These are phyloP conservation scores for Mediolabrus comicus DNA, from an alignment of 108 stramenopile genomes.

Conservation along the genomic window DNA sequence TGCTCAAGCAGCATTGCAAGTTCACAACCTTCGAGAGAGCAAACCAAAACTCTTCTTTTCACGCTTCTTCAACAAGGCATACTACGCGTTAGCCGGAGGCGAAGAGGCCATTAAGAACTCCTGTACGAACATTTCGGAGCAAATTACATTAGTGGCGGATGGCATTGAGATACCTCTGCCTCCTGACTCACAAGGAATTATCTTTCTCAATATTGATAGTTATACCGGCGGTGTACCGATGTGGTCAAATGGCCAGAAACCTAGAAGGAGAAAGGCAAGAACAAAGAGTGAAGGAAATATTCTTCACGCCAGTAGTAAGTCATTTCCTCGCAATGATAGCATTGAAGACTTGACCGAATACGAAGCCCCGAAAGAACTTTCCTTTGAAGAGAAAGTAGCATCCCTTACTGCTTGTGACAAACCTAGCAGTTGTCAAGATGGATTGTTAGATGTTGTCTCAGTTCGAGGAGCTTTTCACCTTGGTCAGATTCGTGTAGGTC, in stretches of 20 bases:
- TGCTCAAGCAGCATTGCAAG: conserved; percentile 84
- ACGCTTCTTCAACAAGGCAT: conserved; percentile 83
- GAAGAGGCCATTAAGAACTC: conserved; percentile 83
- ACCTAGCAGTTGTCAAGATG: conserved; percentile 85
- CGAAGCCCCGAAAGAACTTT: conserved; percentile 6
- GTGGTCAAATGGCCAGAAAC: conserved; percentile 70
- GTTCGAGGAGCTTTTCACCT: conserved; percentile 84
- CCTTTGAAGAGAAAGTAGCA: conserved; percentile 50
- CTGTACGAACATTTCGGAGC: conserved; percentile 66
- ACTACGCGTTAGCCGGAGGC: conserved; percentile 88
- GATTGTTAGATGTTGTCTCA: conserved; percentile 82
- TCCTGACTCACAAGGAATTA: conserved; percentile 84
- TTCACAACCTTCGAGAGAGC: conserved; percentile 77
- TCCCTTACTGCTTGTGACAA: conserved; percentile 65
- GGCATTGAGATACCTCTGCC: conserved; percentile 85
- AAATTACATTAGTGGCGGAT: conserved; percentile 81
- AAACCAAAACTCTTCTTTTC: conserved; percentile 86
- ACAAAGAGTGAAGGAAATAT: conserved; percentile 32
- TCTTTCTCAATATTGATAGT: conserved; percentile 89
- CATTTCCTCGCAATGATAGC: conserved; percentile 51
- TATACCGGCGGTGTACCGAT: conserved; percentile 87
- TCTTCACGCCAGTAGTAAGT: conserved; percentile 11
- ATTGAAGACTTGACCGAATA: conserved; percentile 50
- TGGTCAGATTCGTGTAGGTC: conserved; percentile 87
- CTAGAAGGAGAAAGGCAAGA: conserved; percentile 14